phyloP scores from a whole-genome alignment of 2,329 filamentous ascomycete genomes.

The Xylariaceae sp. region DNA sequence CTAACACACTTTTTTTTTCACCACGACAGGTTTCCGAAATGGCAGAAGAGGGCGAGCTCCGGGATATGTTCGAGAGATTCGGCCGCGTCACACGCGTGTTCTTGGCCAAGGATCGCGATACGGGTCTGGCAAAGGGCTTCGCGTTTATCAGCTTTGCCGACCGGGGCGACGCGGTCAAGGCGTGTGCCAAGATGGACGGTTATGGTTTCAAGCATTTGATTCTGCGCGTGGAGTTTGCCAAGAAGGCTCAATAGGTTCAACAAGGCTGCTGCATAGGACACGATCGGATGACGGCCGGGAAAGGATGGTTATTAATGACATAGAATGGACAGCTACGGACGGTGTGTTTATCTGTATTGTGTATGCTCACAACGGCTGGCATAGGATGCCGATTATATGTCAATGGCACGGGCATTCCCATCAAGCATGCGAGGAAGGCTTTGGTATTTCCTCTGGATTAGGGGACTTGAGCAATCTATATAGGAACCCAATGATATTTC shows the following conservation, averaged over 20 bases:
- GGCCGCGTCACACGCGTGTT: slow-evolving; percentile 96
- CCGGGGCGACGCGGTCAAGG: slow-evolving; percentile 80
- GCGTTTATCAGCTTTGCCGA: slow-evolving; percentile 98
- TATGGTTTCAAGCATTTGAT: slow-evolving; percentile 87
- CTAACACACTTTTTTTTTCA: neutral
- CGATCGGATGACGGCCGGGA: neutral
- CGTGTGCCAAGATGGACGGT: slow-evolving; percentile 97
- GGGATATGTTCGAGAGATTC: slow-evolving; percentile 97
- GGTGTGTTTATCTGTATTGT: neutral
- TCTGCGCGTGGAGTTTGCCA: slow-evolving; percentile 81
- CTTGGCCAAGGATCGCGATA: slow-evolving; percentile 95
- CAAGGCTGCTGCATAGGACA: neutral
- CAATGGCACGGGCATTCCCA: too few species aligned
- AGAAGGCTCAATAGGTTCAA: slow-evolving; percentile 51
- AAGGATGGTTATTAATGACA: slow-evolving; percentile 6
- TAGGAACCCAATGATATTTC: too few species aligned
- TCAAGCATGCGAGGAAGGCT: too few species aligned
- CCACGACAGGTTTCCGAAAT: slow-evolving; percentile 79
- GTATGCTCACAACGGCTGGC: neutral
- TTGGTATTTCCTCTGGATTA: too few species aligned
- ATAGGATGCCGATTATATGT: too few species aligned
- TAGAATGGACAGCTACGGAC: slow-evolving; percentile 3
- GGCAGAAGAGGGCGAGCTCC: slow-evolving; percentile 90
- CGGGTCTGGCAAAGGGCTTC: slow-evolving; percentile 93
- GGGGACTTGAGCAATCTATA: too few species aligned